phyloP scores from a whole-genome alignment of 768 basidiomycete genomes.

The Amanita subjunquillea region DNA sequence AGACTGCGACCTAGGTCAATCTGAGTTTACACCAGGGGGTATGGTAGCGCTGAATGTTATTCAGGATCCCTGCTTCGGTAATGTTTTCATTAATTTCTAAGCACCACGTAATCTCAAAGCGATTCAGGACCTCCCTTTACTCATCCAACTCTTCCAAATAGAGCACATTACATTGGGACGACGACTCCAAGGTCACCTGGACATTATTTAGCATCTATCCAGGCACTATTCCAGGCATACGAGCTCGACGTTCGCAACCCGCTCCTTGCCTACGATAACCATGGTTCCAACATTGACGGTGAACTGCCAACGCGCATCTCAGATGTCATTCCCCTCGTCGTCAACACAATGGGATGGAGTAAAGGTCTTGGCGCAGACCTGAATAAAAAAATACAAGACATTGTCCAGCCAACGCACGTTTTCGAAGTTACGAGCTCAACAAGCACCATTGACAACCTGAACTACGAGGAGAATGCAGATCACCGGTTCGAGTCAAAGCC shows the following conservation, averaged over 20 bases:
- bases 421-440: slow-evolving; percentile 35
- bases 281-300: slow-evolving; percentile 13
- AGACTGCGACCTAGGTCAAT: slow-evolving; percentile 90
- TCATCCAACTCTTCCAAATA: slow-evolving; percentile 60
- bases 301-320: slow-evolving; percentile 26
- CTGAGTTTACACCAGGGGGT: slow-evolving; percentile 85
- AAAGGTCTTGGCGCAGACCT: slow-evolving; percentile 89
- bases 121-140: slow-evolving; percentile 77
- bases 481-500: not conserved
- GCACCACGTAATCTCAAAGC: not conserved
- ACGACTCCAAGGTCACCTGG: slow-evolving; percentile 72
- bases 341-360: slow-evolving; percentile 97
- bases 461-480: not conserved
- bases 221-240: slow-evolving; percentile 57
- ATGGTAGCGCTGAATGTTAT: slow-evolving; percentile 74
- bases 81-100: not conserved
- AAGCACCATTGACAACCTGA: slow-evolving; percentile 12
- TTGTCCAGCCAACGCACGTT: slow-evolving; percentile 48
- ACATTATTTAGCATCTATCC: slow-evolving; percentile 62
- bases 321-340: slow-evolving; percentile 68
- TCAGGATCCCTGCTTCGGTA: slow-evolving; percentile 63
- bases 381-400: slow-evolving; percentile 54
- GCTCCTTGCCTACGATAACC: slow-evolving; percentile 10
- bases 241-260: slow-evolving; percentile 56
- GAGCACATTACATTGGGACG: slow-evolving; percentile 76